Base-by-base conservation (phyloP, 805 yeast species). In the Cyberlindnera subsufficiens region DNA sequence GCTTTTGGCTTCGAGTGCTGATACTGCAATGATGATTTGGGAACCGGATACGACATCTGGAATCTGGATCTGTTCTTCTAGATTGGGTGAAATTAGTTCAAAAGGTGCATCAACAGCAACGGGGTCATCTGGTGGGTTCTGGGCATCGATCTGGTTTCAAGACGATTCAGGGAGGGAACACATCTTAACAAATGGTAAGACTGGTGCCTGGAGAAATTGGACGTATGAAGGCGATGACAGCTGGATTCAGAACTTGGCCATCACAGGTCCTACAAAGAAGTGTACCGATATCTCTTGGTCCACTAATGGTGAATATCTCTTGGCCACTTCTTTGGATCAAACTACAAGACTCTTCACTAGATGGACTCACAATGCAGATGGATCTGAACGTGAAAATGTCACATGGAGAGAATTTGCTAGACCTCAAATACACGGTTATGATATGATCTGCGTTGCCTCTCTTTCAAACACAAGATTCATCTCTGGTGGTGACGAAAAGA, bases 71-170 rank as follows among this genome's bases (percentile, higher is more conserved):
- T 84, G 95, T 40, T 72, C 73, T 8, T 68, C 81, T 16, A 69
- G 98, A 52, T 66, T 93, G 16, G 99, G 99, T 37, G 98, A 95
- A 54, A 72, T 93, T 46, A 83, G 96, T 35, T 84, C 89, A 39
- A 91, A 93, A 64, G 99, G 99, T 55, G 96, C 99, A 0, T 85
- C 96, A 4, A 89, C 99, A 0, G 99, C 99, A 4, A 93, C 99
- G 0, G 99, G 99, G 6, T 84, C 99, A 0, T 80, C 82, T 6
- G 86, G 86, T 56, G 86, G 86, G 7, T 79, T 80, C 53, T 78
- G 82, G 82, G 64, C 74, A 3, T 72, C 80, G 36, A 55, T 82
- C 20, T 93, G 98, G 98, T 74, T 82, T 39, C 60, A 63, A 6
- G 64, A 69, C 27, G 44, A 49, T 5, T 56, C 56, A 1, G 66